phyloP scores from a whole-genome alignment of 2,329 filamentous ascomycete species.

The Arthroderma uncinatum region DNA sequence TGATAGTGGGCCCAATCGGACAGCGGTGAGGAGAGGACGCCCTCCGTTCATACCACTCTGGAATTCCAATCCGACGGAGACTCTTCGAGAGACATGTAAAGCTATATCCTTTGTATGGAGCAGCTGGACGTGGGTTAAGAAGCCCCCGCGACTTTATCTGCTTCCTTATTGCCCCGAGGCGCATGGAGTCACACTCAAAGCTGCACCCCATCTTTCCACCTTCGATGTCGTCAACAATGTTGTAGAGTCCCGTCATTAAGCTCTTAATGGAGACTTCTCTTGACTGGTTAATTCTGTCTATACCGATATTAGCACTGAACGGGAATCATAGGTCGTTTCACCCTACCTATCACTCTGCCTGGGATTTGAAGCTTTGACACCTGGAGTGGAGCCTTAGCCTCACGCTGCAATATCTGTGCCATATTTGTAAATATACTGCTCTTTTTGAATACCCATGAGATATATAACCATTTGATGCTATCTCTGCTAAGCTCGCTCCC shows the following conservation, averaged over 20 bases:
- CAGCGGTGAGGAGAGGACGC: too few relatives aligned
- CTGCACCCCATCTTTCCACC: neutral
- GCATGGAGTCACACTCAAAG: neutral
- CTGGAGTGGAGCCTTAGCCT: neutral
- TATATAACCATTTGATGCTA: neutral
- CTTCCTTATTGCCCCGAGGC: too few relatives aligned
- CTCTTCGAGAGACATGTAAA: neutral
- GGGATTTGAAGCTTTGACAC: neutral
- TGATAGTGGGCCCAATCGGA: too few relatives aligned
- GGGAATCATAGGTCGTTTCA: neutral
- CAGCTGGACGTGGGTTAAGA: neutral
- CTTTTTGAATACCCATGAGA: neutral
- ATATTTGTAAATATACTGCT: neutral
- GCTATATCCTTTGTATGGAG: neutral
- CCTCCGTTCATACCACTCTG: neutral
- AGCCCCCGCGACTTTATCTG: too few relatives aligned
- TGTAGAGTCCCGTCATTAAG: too few relatives aligned
- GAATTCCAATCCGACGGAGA: neutral
- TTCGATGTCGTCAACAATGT: too few relatives aligned
- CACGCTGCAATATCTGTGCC: neutral
- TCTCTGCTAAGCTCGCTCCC: neutral
- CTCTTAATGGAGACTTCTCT: too few relatives aligned
- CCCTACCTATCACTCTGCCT: neutral
- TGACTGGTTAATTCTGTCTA: neutral
- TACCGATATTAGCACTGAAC: neutral